Percentiles rank a stretch among this genome's conserved stretches.
phyloP scores from a whole-genome alignment of 1,139 yeast species.

The Pichia sp. region DNA sequence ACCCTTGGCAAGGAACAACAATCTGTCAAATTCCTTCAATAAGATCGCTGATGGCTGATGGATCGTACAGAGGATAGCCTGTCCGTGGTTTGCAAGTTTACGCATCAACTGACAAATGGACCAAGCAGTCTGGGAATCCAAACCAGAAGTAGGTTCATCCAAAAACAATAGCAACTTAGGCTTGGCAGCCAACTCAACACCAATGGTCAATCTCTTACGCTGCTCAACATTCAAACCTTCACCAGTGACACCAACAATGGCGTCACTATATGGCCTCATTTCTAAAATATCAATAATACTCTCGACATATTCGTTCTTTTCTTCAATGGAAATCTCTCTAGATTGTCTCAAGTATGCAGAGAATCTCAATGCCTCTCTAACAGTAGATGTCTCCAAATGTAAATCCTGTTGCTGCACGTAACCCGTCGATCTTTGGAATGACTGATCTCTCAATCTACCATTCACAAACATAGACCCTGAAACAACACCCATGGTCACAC shows the following conservation, averaged over 20 bases:
- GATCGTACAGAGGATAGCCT: conserved; percentile 53
- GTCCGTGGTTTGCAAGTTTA: conserved; percentile 51
- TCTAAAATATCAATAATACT: conserved; percentile 53
- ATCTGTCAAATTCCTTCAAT: conserved; percentile 50
- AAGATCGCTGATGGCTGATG: conserved; percentile 60
- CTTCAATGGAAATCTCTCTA: conserved; percentile 42
- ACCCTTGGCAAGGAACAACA: conserved; percentile 48
- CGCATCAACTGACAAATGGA: conserved; percentile 49
- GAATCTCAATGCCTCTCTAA: conserved; percentile 56
- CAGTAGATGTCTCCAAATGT: conserved; percentile 54
- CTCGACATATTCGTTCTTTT: conserved; percentile 55
- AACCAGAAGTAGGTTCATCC: conserved; percentile 59
- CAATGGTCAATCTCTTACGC: conserved; percentile 62
- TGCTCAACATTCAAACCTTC: conserved; percentile 64
- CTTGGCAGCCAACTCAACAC: conserved; percentile 55
- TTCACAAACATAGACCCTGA: conserved; percentile 64
- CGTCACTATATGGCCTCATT: conserved; percentile 59
- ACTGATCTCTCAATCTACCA: conserved; percentile 47
- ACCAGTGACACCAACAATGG: conserved; percentile 55
- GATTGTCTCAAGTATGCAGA: conserved; percentile 57
- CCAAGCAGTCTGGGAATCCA: conserved; percentile 59
- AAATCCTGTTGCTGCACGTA: conserved; percentile 36
- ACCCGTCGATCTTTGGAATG: conserved; percentile 59
- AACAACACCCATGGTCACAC: conserved; percentile 55
- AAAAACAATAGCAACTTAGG: conserved; percentile 49